These are phyloP conservation scores for Exsudoporus floridanus DNA, from an alignment of 1,284 basidiomycete genomes.

Conservation along the genomic window DNA sequence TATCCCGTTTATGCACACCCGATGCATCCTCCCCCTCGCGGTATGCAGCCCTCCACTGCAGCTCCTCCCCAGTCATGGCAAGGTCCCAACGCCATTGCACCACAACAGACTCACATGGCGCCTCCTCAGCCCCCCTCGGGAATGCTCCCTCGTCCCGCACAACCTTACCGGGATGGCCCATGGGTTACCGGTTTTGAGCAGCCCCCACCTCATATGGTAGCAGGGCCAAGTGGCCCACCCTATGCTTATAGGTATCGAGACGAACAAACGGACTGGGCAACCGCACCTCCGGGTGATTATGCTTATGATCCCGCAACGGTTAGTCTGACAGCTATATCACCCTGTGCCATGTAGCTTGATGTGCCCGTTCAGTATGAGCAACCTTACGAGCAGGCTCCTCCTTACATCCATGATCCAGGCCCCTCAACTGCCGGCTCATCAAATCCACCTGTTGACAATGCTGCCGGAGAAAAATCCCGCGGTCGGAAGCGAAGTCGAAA, in stretches of 20 bases:
- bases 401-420: conserved; percentile 51
- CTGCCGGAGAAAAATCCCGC: conserved; percentile 42
- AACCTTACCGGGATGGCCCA: conserved; percentile 47
- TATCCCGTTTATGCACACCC: conserved; percentile 49
- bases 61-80: conserved; percentile 64
- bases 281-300: conserved; percentile 46
- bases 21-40: conserved; percentile 42
- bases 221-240: conserved; percentile 38
- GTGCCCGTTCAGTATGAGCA: conserved; percentile 40
- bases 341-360: conserved; percentile 5
- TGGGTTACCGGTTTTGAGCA: conserved; percentile 50
- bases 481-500: conserved; percentile 65
- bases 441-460: conserved; percentile 21
- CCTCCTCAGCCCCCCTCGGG: conserved; percentile 42
- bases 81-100: conserved; percentile 54
- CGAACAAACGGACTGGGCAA: conserved; percentile 52
- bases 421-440: conserved; percentile 42
- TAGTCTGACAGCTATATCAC: conserved; percentile 19
- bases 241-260: conserved; percentile 62
- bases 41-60: conserved; percentile 46
- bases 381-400: conserved; percentile 43
- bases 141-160: conserved; percentile 48
- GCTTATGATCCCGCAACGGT: conserved; percentile 52
- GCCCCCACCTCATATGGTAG: conserved; percentile 46
- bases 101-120: conserved; percentile 61